phyloP scores from a whole-genome alignment of 2,329 filamentous ascomycete species.

The Fusarium chuoi region DNA sequence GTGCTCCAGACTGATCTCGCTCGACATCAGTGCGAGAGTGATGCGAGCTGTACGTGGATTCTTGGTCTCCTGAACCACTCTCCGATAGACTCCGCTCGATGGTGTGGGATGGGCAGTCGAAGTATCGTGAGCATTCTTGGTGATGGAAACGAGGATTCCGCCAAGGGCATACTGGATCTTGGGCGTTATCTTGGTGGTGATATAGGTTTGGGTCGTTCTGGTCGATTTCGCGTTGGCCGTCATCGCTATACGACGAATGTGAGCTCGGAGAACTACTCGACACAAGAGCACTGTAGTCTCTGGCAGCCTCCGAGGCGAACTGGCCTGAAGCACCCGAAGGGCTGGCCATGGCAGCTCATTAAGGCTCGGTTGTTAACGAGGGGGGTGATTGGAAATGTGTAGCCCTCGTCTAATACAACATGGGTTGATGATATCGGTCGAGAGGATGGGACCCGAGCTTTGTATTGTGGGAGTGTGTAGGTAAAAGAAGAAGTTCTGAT shows the following conservation, averaged over 20 bases:
- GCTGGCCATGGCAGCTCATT: constrained; percentile 44
- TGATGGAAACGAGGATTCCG: constrained; percentile 52
- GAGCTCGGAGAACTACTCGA: constrained; percentile 40
- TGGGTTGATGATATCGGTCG: constrained; percentile 5
- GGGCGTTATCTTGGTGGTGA: constrained; percentile 1
- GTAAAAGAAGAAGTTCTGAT: not conserved
- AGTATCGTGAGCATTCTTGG: constrained; percentile 58
- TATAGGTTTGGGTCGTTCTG: not conserved
- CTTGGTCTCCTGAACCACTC: constrained; percentile 38
- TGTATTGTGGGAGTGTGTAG: not conserved
- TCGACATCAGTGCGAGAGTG: constrained; percentile 8
- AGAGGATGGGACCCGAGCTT: not conserved
- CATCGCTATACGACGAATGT: constrained; percentile 55
- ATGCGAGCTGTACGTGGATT: constrained; percentile 23
- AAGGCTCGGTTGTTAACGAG: constrained; percentile 14
- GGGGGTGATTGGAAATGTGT: constrained; percentile 5
- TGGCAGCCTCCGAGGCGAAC: constrained; percentile 28
- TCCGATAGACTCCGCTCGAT: constrained; percentile 52
- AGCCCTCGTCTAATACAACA: constrained; percentile 27
- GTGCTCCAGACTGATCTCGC: constrained; percentile 7
- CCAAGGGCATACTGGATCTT: constrained; percentile 49
- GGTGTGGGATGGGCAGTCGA: constrained; percentile 61
- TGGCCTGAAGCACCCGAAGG: constrained; percentile 34
- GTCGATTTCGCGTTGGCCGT: constrained; percentile 18
- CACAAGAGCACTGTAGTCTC: constrained; percentile 23